Base-by-base conservation (phyloP, 2,329 filamentous ascomycete genomes). In the Clonostachys solani region DNA sequence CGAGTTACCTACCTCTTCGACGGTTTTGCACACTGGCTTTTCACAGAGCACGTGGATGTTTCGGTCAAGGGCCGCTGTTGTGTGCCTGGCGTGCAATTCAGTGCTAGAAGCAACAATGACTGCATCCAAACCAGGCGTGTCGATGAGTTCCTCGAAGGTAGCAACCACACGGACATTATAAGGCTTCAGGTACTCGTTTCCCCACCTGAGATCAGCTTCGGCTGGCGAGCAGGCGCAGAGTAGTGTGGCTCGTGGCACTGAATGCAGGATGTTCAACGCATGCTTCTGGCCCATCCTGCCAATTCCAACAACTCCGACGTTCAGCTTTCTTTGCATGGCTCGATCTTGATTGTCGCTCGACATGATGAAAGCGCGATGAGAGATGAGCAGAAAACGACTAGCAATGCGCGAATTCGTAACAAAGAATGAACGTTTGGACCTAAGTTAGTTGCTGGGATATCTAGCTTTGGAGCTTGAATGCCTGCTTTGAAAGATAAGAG, bases 1-100 rank as follows among this genome's bases (percentile, higher is more conserved):
- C 33, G 64, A 74, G 56, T 17, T 33, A 65, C 75, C 56, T 64
- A 83, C 80, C 44, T 82, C 68, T 52, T 82, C 78, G 13, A 82
- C 68, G 47, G 70, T 77, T 1, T 80, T 86, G 40, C 72, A 76
- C 33, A 81, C 57, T 3, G 78, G 79, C 65, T 83, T 82, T 65
- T 83, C 80, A 53, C 77, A 81, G 13, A 83, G 60, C 0, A 82
- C 78, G 54, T 83, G 79, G 53, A 75, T 69, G 40, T 74, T 68
- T 9, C 67, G 68, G 44, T 77, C 59, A 45, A 83, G 80, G 12
- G 78, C 77, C 53, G 74, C 71, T 55, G 80, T 76, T 2, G 78
- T 71, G 52, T 83, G 74, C 51, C 78, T 68, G 0, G 78, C 78
- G 53, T 83, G 80, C 12, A 74, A 77, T 1, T 75, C 77, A 12